Evolutionary conservation across 495 filamentous ascomycete species (phyloP), one percentile per base, ranked within the genome.

Genomic region (Evansstolkia leycettana): DNA sequence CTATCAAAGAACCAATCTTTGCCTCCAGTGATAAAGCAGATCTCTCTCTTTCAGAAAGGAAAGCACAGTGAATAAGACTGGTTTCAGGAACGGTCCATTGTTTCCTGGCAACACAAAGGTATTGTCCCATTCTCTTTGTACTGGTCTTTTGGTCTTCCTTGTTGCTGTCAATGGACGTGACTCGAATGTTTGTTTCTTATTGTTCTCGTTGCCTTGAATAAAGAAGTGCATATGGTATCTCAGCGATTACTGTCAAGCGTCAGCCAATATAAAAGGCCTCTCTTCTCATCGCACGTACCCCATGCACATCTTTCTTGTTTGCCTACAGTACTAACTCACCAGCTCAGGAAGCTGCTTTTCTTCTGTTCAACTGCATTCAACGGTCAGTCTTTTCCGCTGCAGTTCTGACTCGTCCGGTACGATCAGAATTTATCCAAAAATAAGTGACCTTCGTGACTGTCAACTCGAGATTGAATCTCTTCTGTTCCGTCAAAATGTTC

Each of bases 321-420:
- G 27, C 11, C 27, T 11, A 7, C 28, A 5, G 15, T 30, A 16
- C 29, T 31, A 24, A 27, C 33, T 24, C 9, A 7, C n/a, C 3
- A 23, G 20, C 33, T 35, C 33, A 35, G 18, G 24, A 35, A 27
- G 20, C 20, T 23, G 20, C 20, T 23, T 23, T 23, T 23, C 9
- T 23, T 23, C 20, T 23, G 9, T 9, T 4, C 20, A 12, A n/a
- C 10, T 16, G 12, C 14, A 12, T 18, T 7, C 45, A 45, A 51
- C 17, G 28, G 38, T 37, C 47, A 46, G 37, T 50, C 49, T 39
- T 42, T 50, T 43, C 20, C 25, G 18, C n/a, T n/a, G n/a, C n/a
- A n/a, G 27, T 52, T 57, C 48, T 49, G 46, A 42, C 43, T 56
- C 60, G 62, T 64, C 62, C 49, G 62, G 62, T 44, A 64, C 62